Conservation (phyloP, 441 rosid genomes). For the Macaranga tanarius region DNA sequence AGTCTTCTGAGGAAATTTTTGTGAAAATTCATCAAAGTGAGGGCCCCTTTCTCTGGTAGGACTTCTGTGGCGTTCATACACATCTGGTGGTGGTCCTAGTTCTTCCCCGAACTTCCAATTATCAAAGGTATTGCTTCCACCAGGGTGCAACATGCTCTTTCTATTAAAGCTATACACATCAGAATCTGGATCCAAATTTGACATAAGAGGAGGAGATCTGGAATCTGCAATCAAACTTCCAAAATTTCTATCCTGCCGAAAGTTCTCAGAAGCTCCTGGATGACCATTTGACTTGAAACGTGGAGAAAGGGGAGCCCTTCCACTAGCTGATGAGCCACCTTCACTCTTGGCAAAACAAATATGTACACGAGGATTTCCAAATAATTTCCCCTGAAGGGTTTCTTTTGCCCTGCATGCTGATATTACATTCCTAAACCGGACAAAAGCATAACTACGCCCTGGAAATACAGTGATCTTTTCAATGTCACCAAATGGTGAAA, state of each 20-base stretch:
- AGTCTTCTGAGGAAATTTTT: constrained; percentile 41
- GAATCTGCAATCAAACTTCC: constrained; percentile 42
- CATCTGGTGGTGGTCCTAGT: constrained; percentile 47
- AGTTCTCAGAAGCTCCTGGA: constrained; percentile 55
- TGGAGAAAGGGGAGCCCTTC: constrained; percentile 65
- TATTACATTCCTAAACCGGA: constrained; percentile 57
- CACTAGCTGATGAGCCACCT: constrained; percentile 55
- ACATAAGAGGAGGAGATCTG: constrained; percentile 51
- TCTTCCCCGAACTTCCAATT: constrained; percentile 57
- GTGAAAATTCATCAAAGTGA: constrained; percentile 44
- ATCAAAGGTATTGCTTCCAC: constrained; percentile 54
- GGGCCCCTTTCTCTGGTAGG: constrained; percentile 53
- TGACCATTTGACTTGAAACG: constrained; percentile 46
- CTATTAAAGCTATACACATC: constrained; percentile 55
- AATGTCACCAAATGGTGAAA: constrained; percentile 87
- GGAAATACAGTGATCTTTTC: constrained; percentile 83
- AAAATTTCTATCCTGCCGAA: constrained; percentile 49
- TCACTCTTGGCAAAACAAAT: constrained; percentile 91
- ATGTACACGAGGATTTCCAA: constrained; percentile 94
- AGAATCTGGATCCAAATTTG: constrained; percentile 48
- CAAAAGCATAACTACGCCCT: constrained; percentile 97
- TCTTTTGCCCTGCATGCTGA: constrained; percentile 92
- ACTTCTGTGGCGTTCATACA: constrained; percentile 54
- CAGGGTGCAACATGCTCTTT: constrained; percentile 44
- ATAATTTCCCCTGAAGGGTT: constrained; percentile 88